phyloP scores from a whole-genome alignment of 768 basidiomycete species.

The Imleria badia region DNA sequence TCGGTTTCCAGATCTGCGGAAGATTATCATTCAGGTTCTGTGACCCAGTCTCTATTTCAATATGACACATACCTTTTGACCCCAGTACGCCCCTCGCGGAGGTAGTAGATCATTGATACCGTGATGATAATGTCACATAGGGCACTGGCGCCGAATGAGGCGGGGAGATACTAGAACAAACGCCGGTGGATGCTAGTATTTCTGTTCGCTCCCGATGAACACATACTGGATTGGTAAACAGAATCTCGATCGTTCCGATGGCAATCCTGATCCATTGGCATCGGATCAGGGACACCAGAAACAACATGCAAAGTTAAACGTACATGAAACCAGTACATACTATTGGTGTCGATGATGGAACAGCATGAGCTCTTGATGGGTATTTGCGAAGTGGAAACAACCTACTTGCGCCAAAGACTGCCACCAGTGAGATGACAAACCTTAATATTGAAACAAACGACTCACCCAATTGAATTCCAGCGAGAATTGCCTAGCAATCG shows the following conservation, averaged over 20 bases:
- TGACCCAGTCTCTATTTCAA: not conserved
- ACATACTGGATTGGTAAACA: slow-evolving; percentile 1
- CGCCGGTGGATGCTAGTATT: no score
- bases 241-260: not conserved
- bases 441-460: no score
- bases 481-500: not conserved
- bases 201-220: no score
- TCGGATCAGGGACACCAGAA: not conserved
- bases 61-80: not conserved
- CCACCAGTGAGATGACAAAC: not conserved
- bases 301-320: not conserved
- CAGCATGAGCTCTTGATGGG: not conserved
- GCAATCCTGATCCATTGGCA: not conserved
- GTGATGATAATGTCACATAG: not conserved
- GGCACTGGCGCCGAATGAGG: not conserved
- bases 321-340: not conserved
- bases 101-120: not conserved
- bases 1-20: not conserved
- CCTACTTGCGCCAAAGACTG: not conserved
- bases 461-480: not conserved
- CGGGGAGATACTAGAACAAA: not conserved
- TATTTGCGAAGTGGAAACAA: not conserved
- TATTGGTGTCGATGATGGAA: not conserved
- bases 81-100: not conserved
- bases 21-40: not conserved